These are phyloP conservation scores for Triticum timopheevii DNA, from an alignment of 176 grass and related monocot species.

Conservation along the genomic window DNA sequence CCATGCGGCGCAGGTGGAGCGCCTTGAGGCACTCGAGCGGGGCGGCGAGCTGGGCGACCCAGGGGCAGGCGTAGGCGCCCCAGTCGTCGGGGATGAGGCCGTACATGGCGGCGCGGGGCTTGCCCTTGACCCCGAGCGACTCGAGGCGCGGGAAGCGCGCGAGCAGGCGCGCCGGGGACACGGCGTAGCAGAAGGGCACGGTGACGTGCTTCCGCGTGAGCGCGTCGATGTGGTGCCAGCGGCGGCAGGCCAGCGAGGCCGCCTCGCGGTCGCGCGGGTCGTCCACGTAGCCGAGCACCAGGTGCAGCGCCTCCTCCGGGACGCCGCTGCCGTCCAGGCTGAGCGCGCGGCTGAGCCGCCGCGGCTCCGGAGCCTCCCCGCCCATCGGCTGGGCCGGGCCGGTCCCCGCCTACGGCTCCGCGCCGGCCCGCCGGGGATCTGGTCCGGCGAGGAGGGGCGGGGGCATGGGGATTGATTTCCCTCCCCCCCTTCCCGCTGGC, in stretches of 20 bases:
- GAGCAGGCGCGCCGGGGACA: slow-evolving; percentile 49
- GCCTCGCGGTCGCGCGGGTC: slow-evolving; percentile 74
- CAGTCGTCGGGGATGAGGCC: slow-evolving; percentile 73
- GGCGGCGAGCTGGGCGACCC: slow-evolving; percentile 50
- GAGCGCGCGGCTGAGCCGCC: slow-evolving; percentile 32
- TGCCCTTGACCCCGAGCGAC: slow-evolving; percentile 77
- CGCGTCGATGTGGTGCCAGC: slow-evolving; percentile 72
- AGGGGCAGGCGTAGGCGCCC: slow-evolving; percentile 60
- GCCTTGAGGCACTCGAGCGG: slow-evolving; percentile 79
- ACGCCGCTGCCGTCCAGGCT: slow-evolving; percentile 38
- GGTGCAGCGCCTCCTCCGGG: slow-evolving; percentile 71
- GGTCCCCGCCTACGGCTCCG: slow-evolving; percentile 6
- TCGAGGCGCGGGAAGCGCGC: slow-evolving; percentile 65
- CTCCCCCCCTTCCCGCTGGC: background rate
- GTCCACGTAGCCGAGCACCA: slow-evolving; percentile 62
- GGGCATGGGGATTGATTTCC: slow-evolving; percentile 31
- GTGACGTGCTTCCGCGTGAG: slow-evolving; percentile 78
- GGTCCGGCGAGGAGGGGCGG: background rate
- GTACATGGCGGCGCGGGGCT: slow-evolving; percentile 81
- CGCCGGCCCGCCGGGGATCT: slow-evolving; percentile 27
- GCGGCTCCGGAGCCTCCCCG: slow-evolving; percentile 48
- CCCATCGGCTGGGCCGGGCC: slow-evolving; percentile 33
- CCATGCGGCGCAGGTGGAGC: slow-evolving; percentile 79
- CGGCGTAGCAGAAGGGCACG: slow-evolving; percentile 76
- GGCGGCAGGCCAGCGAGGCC: slow-evolving; percentile 62